Evolutionary conservation across 2,329 filamentous ascomycete genomes (phyloP).

Genomic region (Clonostachys rhizophaga): DNA sequence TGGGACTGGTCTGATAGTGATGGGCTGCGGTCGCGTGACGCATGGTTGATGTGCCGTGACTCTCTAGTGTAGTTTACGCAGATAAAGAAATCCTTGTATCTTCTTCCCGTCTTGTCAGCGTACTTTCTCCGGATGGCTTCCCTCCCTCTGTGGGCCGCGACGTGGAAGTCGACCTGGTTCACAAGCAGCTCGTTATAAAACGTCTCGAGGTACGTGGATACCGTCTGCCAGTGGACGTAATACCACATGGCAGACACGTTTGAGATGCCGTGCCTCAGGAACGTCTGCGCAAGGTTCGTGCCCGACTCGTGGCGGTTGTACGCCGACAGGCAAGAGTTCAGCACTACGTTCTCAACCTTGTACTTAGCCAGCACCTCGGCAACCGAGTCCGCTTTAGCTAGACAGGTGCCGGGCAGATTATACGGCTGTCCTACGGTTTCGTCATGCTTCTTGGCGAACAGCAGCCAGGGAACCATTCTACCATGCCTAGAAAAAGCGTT

Average conservation of each 20-base stretch:
- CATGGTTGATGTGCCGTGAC: conserved; percentile 6
- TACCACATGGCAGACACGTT: conserved; percentile 21
- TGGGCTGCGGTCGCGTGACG: conserved; percentile 10
- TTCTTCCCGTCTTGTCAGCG: conserved; percentile 9
- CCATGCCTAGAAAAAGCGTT: conserved; percentile 8
- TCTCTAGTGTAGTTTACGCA: conserved; percentile 20
- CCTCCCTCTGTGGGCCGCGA: conserved; percentile 17
- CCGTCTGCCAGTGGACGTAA: conserved; percentile 19
- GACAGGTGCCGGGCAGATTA: conserved; percentile 12
- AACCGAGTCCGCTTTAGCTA: conserved; percentile 12
- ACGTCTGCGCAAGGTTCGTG: conserved; percentile 17
- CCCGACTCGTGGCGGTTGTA: conserved; percentile 14
- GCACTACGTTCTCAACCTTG: conserved; percentile 17
- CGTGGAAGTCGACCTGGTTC: conserved; percentile 15
- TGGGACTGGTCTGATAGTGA: conserved; percentile 12
- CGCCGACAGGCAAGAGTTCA: conserved; percentile 19
- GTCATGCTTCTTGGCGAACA: conserved; percentile 14
- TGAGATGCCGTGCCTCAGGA: conserved; percentile 15
- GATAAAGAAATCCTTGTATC: conserved; percentile 18
- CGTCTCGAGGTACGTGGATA: conserved; percentile 15
- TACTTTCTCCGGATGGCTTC: conserved; percentile 14
- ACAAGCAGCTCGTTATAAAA: conserved; percentile 17
- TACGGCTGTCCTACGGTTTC: conserved; percentile 5
- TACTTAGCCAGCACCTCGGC: conserved; percentile 13
- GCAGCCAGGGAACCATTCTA: conserved; percentile 12